Percentiles rank a stretch among this genome's conserved stretches.
These are phyloP conservation scores for Leccinum imitatum DNA, from an alignment of 768 basidiomycete genomes.

Conservation along the genomic window DNA sequence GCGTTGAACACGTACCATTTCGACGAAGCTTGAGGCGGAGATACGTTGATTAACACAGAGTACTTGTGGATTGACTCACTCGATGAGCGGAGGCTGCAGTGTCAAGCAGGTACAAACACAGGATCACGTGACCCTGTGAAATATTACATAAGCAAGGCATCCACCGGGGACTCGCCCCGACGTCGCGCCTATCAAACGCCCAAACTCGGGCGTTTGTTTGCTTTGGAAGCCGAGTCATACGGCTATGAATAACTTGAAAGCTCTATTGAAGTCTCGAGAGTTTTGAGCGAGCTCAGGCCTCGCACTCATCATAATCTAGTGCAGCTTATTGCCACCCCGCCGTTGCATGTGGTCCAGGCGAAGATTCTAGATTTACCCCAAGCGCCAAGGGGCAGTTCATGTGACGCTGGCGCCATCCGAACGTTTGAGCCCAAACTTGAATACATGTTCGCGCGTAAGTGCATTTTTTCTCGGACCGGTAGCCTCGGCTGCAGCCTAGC, in stretches of 20 bases:
- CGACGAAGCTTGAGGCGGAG: constrained; percentile 31
- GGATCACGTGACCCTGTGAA: background rate
- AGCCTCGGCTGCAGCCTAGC: too few relatives aligned
- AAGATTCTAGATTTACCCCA: background rate
- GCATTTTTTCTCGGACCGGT: too few relatives aligned
- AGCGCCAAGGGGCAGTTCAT: background rate
- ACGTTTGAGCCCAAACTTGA: background rate
- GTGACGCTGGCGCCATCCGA: background rate
- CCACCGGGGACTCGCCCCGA: too few relatives aligned
- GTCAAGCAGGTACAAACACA: constrained; percentile 24
- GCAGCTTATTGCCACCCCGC: background rate
- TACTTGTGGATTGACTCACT: constrained; percentile 1
- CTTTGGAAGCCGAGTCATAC: too few relatives aligned
- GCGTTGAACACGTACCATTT: constrained; percentile 38
- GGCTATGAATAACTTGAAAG: too few relatives aligned
- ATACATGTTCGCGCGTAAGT: constrained; percentile 10
- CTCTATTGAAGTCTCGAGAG: background rate
- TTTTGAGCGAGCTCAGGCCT: background rate
- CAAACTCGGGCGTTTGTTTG: too few relatives aligned
- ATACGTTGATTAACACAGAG: constrained; percentile 10
- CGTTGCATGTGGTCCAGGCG: background rate
- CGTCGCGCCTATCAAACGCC: too few relatives aligned
- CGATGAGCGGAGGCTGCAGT: constrained; percentile 5
- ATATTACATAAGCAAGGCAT: too few relatives aligned
- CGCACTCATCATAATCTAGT: background rate